phyloP scores from a whole-genome alignment of 108 stramenopile genomes.

The Skeletonema grethae region DNA sequence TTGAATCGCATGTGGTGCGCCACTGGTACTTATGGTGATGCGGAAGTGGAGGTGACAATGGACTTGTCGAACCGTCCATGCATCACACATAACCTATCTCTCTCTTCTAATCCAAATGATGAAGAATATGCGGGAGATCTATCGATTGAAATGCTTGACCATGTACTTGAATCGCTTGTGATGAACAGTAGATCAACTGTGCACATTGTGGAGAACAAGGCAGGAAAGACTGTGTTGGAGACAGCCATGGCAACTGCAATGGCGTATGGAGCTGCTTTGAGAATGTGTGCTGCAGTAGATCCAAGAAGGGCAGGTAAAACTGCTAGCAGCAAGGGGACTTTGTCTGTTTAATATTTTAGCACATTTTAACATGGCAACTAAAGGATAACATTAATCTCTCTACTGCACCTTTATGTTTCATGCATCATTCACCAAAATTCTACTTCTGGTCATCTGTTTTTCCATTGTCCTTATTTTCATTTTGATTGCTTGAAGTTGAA shows the following conservation, averaged over 20 bases:
- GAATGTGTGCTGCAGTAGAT: slow-evolving; percentile 79
- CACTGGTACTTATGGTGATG: slow-evolving; percentile 28
- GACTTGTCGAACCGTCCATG: slow-evolving; percentile 87
- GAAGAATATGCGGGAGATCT: slow-evolving; percentile 59
- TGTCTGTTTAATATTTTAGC: slow-evolving; percentile 65
- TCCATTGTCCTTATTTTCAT: neutral
- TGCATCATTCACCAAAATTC: too few species aligned
- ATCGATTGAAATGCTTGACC: slow-evolving; percentile 92
- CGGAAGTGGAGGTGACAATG: slow-evolving; percentile 77
- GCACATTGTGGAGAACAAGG: slow-evolving; percentile 74
- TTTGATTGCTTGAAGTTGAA: neutral
- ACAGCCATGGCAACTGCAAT: slow-evolving; percentile 59
- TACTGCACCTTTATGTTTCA: too few species aligned
- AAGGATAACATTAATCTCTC: neutral
- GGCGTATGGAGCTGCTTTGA: slow-evolving; percentile 74
- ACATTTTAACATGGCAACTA: neutral
- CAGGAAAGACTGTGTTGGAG: slow-evolving; percentile 40
- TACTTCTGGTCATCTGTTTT: neutral
- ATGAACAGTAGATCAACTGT: slow-evolving; percentile 89
- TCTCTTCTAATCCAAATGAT: slow-evolving; percentile 34
- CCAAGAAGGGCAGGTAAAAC: slow-evolving; percentile 74
- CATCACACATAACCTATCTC: slow-evolving; percentile 65
- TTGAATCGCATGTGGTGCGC: slow-evolving; percentile 89
- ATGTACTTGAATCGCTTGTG: slow-evolving; percentile 89
- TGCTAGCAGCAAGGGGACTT: slow-evolving; percentile 86